Evolutionary conservation across 163 green algal species (phyloP).

Genomic region (Scenedesmus sp.): DNA sequence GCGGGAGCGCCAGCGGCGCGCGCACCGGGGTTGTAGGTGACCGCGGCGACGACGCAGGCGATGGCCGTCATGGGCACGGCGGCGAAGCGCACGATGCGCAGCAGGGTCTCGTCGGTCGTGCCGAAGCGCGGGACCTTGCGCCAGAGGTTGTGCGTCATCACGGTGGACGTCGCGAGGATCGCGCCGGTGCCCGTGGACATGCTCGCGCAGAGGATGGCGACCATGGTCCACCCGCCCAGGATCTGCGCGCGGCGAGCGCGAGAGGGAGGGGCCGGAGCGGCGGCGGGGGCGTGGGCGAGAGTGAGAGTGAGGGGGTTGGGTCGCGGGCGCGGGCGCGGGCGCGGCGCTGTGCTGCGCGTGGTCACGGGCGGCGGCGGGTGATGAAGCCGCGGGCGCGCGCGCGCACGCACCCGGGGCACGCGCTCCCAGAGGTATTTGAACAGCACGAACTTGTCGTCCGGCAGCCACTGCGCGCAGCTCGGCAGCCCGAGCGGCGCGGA

Average conservation of each 20-base stretch:
- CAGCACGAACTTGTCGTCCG: slow-evolving; percentile 44
- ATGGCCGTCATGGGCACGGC: slow-evolving; percentile 52
- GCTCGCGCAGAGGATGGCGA: slow-evolving; percentile 59
- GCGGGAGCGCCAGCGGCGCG: too few species aligned
- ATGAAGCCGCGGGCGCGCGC: not conserved
- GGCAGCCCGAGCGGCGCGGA: slow-evolving; percentile 51
- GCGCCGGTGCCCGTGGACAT: slow-evolving; percentile 61
- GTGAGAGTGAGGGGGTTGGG: too few species aligned
- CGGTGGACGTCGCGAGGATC: slow-evolving; percentile 58
- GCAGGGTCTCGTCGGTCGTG: slow-evolving; percentile 43
- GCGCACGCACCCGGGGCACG: slow-evolving; percentile 16
- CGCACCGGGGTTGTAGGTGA: slow-evolving; percentile 50
- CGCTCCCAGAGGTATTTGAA: slow-evolving; percentile 55
- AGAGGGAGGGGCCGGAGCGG: too few species aligned
- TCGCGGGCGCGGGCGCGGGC: too few species aligned
- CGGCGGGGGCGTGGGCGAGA: too few species aligned
- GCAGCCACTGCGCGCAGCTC: slow-evolving; percentile 55
- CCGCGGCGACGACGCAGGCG: slow-evolving; percentile 47
- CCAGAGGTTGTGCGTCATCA: slow-evolving; percentile 63
- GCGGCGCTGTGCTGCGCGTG: too few species aligned
- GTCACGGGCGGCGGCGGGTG: too few species aligned
- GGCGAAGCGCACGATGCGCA: slow-evolving; percentile 47
- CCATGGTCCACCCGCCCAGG: slow-evolving; percentile 53
- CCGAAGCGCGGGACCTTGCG: slow-evolving; percentile 46
- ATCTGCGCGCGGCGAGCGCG: slow-evolving; percentile 28